A percentile compares a stretch with the other conserved stretches of the same genome.
These are phyloP conservation scores for Macrophomina tecta DNA, from an alignment of 2,329 filamentous ascomycete genomes.

Conservation along the genomic window DNA sequence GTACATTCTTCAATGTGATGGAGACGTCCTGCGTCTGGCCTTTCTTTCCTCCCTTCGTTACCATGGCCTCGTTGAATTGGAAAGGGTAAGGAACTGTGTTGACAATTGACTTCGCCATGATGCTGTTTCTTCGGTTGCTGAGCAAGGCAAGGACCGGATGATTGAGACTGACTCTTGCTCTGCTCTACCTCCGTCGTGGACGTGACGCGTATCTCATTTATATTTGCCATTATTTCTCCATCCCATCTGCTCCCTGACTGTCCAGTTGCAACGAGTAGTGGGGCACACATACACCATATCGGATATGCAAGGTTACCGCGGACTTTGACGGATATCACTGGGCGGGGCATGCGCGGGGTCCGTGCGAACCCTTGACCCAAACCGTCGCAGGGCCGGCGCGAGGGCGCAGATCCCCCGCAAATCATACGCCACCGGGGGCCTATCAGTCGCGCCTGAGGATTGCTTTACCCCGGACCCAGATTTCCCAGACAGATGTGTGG, in stretches of 20 bases:
- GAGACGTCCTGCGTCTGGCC: conserved; percentile 28
- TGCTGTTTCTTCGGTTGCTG: background rate
- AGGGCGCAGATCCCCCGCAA: background rate
- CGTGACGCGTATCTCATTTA: background rate
- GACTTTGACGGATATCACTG: conserved; percentile 18
- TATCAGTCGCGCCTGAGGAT: conserved; percentile 3
- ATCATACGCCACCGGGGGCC: background rate
- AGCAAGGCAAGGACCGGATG: background rate
- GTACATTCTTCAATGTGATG: conserved; percentile 38
- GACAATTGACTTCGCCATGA: conserved; percentile 39
- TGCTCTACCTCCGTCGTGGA: background rate
- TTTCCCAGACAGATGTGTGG: conserved; percentile 1
- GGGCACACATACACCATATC: background rate
- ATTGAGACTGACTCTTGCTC: background rate
- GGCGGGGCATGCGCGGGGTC: background rate
- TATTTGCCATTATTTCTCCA: background rate
- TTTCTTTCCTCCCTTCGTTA: conserved; percentile 9
- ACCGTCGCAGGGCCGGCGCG: background rate
- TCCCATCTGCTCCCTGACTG: background rate
- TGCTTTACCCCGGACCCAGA: background rate
- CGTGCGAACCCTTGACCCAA: conserved; percentile 10
- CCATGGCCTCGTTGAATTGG: conserved; percentile 34
- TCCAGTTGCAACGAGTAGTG: background rate
- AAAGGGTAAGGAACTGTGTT: conserved; percentile 44
- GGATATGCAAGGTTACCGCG: conserved; percentile 10